These are phyloP conservation scores for Ustilago cynodontis DNA, from an alignment of 1,284 basidiomycete species.

Conservation along the genomic window DNA sequence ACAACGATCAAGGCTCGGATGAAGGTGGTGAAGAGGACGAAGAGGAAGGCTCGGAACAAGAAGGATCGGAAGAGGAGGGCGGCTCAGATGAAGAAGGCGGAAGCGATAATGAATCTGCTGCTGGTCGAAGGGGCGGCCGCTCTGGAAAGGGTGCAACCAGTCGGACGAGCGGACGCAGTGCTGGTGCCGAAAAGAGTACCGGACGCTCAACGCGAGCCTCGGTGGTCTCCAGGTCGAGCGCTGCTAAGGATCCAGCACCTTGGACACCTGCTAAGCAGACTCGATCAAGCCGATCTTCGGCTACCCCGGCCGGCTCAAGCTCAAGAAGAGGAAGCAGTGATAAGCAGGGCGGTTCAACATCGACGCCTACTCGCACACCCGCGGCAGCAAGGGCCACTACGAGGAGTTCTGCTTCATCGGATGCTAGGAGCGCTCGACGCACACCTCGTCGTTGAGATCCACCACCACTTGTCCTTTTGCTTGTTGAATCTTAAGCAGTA, in stretches of 20 bases:
- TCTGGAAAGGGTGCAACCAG: constrained; percentile 17
- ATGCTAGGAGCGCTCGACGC: constrained; percentile 34
- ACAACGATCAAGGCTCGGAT: constrained; percentile 25
- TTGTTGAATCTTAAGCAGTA: background rate
- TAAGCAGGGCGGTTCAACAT: constrained; percentile 16
- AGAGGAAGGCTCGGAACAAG: constrained; percentile 19
- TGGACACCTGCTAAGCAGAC: constrained; percentile 44
- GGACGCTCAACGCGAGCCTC: constrained; percentile 38
- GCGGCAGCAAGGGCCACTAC: constrained; percentile 33
- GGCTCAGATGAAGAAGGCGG: constrained; percentile 29
- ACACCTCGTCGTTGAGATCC: constrained; percentile 41
- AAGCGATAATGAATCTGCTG: constrained; percentile 20
- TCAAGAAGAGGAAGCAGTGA: constrained; percentile 41
- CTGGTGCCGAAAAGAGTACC: constrained; percentile 2
- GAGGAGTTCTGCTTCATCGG: constrained; percentile 35
- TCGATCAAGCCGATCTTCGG: constrained; percentile 28
- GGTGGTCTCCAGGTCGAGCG: constrained; percentile 42
- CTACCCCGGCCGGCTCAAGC: constrained; percentile 18
- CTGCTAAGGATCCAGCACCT: constrained; percentile 29
- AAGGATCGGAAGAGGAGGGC: constrained; percentile 33
- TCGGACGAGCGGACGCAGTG: constrained; percentile 15
- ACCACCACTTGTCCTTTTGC: background rate
- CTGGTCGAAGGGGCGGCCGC: constrained; percentile 10
- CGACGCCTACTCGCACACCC: constrained; percentile 31
- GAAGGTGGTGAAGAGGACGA: constrained; percentile 17